Conservation (phyloP, 106 monocot species). For the Dioscorea zingiberensis region DNA sequence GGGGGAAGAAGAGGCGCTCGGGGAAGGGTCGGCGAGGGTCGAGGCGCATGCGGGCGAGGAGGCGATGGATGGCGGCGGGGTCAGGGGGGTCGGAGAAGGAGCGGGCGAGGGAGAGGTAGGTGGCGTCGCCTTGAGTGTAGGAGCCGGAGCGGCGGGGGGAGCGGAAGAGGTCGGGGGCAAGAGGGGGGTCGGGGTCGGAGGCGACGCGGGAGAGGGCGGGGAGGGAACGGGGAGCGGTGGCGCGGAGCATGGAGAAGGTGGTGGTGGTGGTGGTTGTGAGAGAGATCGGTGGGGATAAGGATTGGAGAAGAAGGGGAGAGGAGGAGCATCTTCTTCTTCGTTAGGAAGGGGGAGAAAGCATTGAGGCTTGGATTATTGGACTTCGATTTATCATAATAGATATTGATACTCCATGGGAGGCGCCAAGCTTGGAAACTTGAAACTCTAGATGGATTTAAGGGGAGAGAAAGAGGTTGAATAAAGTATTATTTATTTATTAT, state of each 20-base stretch:
- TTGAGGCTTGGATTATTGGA: neutral
- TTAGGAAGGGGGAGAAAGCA: neutral
- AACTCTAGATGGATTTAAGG: too few relatives aligned
- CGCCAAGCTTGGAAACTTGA: too few relatives aligned
- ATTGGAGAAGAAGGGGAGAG: neutral
- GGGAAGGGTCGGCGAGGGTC: conserved; percentile 25
- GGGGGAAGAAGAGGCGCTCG: conserved; percentile 43
- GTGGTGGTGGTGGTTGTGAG: neutral
- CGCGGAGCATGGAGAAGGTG: neutral
- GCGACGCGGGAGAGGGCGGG: conserved; percentile 5
- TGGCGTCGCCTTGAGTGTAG: conserved; percentile 53
- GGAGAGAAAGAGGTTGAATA: too few relatives aligned
- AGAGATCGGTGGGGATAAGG: neutral
- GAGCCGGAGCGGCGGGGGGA: conserved; percentile 26
- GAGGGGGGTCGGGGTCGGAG: neutral
- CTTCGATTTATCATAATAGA: too few relatives aligned
- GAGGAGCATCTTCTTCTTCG: neutral
- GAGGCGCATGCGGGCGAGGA: conserved; percentile 36
- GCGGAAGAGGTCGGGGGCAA: conserved; percentile 2
- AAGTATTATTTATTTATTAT: too few relatives aligned
- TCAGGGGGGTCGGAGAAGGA: conserved; percentile 19
- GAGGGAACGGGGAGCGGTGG: neutral
- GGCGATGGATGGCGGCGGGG: conserved; percentile 29
- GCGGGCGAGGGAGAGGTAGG: conserved; percentile 53
- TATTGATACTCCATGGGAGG: too few relatives aligned